Evolutionary conservation across 257 asterid species (phyloP).

Genomic region (Agastache rugosa): DNA sequence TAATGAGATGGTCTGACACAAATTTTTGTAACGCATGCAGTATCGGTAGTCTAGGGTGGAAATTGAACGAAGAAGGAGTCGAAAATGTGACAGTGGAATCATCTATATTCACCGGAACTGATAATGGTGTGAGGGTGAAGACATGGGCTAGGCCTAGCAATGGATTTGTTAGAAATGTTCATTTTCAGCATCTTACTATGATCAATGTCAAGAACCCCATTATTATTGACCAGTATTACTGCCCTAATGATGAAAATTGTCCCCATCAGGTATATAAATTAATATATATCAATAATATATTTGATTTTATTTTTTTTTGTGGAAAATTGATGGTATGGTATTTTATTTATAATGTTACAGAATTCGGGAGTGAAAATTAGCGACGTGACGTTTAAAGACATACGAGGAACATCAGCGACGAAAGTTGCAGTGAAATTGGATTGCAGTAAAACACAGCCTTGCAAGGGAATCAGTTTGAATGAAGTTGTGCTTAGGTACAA

Average conservation of each 20-base stretch:
- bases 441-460: slow-evolving; percentile 44
- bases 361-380: slow-evolving; percentile 51
- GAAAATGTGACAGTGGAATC: slow-evolving; percentile 54
- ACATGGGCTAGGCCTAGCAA: slow-evolving; percentile 70
- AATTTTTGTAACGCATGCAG: slow-evolving; percentile 38
- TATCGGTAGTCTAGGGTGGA: slow-evolving; percentile 68
- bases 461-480: slow-evolving; percentile 42
- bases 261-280: slow-evolving; percentile 44
- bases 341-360: neutral
- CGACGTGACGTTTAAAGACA: slow-evolving; percentile 45
- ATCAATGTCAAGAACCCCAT: slow-evolving; percentile 55
- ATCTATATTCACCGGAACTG: slow-evolving; percentile 47
- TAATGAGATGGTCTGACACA: no score
- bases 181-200: slow-evolving; percentile 49
- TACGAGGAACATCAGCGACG: slow-evolving; percentile 58
- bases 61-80: slow-evolving; percentile 55
- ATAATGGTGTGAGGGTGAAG: slow-evolving; percentile 65
- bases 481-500: slow-evolving; percentile 4
- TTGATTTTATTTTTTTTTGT: neutral
- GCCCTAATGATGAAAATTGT: slow-evolving; percentile 46
- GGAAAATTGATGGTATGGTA: no score
- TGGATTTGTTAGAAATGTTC: slow-evolving; percentile 49
- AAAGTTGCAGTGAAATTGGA: slow-evolving; percentile 45
- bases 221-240: slow-evolving; percentile 61
- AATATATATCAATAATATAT: no score